A percentile compares a stretch with the other conserved stretches of the same genome.
phyloP scores from a whole-genome alignment of 176 grass and related monocot species.

The Carex pumila region DNA sequence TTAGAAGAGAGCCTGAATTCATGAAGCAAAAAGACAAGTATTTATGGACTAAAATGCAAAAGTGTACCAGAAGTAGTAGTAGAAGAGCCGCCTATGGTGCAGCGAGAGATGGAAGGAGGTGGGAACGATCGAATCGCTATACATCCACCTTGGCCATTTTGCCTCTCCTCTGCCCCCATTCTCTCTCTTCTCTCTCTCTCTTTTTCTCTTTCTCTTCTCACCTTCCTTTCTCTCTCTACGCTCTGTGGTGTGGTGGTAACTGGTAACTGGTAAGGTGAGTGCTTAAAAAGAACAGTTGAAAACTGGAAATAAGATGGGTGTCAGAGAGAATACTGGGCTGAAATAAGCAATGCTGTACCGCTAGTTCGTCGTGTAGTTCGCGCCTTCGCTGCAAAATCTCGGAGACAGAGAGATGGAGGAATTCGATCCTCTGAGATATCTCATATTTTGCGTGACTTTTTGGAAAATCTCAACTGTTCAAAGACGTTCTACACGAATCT shows the following conservation, averaged over 20 bases:
- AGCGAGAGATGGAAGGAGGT: conserved; percentile 26
- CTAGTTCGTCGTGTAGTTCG: conserved; percentile 26
- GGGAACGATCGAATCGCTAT: conserved; percentile 28
- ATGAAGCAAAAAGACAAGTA: neutral
- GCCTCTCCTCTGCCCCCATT: conserved; percentile 27
- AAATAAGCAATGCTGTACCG: neutral
- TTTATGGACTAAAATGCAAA: neutral
- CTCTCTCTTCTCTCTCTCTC: conserved; percentile 11
- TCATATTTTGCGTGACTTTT: too few relatives aligned
- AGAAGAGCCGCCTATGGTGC: conserved; percentile 21
- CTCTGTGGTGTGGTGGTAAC: neutral
- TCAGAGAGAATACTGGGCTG: neutral
- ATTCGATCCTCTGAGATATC: too few relatives aligned
- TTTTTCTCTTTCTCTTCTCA: neutral
- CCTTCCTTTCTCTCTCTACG: conserved; percentile 1
- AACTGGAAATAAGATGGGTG: neutral
- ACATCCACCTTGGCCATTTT: conserved; percentile 19
- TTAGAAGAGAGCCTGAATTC: neutral
- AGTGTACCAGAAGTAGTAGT: conserved; percentile 9
- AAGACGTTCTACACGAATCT: too few relatives aligned
- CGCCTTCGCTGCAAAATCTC: neutral
- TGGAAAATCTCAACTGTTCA: too few relatives aligned
- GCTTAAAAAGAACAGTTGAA: neutral
- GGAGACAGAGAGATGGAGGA: neutral
- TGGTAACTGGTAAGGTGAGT: neutral